Base-by-base conservation (phyloP, 306 rosid species). In the Comarum palustre region DNA sequence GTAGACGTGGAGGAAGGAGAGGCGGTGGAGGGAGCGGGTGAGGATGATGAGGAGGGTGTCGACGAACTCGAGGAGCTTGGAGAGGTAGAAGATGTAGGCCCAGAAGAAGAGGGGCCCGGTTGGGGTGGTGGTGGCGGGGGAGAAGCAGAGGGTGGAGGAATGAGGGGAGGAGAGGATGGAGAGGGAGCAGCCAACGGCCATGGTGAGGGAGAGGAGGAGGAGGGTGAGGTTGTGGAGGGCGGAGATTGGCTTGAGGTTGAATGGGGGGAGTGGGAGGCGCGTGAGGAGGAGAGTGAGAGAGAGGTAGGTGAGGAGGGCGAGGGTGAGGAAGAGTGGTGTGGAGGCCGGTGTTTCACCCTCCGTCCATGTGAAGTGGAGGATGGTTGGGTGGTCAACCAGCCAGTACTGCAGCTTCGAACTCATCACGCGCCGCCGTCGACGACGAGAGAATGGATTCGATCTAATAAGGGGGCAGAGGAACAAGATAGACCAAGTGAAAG, bases 1-100 rank as follows among this genome's bases (percentile, higher is more conserved):
- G 88, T 84, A 90, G 4, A 93, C 90, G 89, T 93, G 97, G 89
- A 90, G 98, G 80, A 93, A 90, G 0, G 97, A 71, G 68, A 90
- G 91, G 14, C 98, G 89, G 52, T 57, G 38, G 75, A 59, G 51
- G 36, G 93, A 86, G 13, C 86, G 79, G 0, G 82, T 81, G n/a
- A 87, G 84, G 31, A 93, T 27, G 83, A 93, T 89, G 84, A 86
- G 70, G 17, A 93, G 90, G 31, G 98, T 93, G 78, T 90, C 97
- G 0, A 89, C 2, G 72, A 93, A 75, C 75, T 93, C 98, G 0
- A 88, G 86, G 42, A 86, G 6, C 66, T 93, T 93, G 51, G 97
- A 93, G 78, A 93, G 88, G 89, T 90, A 89, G 80, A 84, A 88
- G 70, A 89, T 19, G 89, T 90, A 86, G 70, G 93, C 97, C 97